A percentile compares a stretch with the other conserved stretches of the same genome.
Conservation (phyloP, 305 asterid species). For the Stenogyne calaminthoides region DNA sequence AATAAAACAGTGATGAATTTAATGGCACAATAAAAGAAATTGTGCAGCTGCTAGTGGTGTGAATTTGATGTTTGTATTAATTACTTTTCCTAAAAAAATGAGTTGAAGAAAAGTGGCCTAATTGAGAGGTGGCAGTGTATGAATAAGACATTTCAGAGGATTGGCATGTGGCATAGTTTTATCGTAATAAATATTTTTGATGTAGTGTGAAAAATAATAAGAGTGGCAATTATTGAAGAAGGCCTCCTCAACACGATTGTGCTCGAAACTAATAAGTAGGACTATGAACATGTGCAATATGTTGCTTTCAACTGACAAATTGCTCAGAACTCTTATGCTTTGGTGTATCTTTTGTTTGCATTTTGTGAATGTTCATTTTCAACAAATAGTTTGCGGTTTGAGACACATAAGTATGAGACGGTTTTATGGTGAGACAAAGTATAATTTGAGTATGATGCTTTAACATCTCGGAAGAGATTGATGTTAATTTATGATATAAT, state of each 20-base stretch:
- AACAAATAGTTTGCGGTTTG: slow-evolving; percentile 40
- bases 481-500: no score
- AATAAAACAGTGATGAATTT: neutral
- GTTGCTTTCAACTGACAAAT: slow-evolving; percentile 52
- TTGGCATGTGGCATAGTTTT: slow-evolving; percentile 44
- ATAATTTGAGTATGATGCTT: no score
- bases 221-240: slow-evolving; percentile 36
- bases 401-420: no score
- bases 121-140: slow-evolving; percentile 23
- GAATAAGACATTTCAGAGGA: slow-evolving; percentile 38
- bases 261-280: slow-evolving; percentile 45
- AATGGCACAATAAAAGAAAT: neutral
- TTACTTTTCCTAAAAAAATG: neutral
- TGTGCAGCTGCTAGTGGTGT: slow-evolving; percentile 3
- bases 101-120: neutral
- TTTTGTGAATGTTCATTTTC: slow-evolving; percentile 45
- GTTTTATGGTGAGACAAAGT: no score
- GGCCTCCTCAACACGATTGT: slow-evolving; percentile 40
- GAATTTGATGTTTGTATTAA: neutral
- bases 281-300: slow-evolving; percentile 52
- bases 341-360: slow-evolving; percentile 46
- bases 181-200: slow-evolving; percentile 16
- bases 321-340: slow-evolving; percentile 41
- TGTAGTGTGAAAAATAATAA: slow-evolving; percentile 23
- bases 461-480: no score